Evolutionary conservation across 2,329 filamentous ascomycete species (phyloP).

Genomic region (Penicillium vulpinum): DNA sequence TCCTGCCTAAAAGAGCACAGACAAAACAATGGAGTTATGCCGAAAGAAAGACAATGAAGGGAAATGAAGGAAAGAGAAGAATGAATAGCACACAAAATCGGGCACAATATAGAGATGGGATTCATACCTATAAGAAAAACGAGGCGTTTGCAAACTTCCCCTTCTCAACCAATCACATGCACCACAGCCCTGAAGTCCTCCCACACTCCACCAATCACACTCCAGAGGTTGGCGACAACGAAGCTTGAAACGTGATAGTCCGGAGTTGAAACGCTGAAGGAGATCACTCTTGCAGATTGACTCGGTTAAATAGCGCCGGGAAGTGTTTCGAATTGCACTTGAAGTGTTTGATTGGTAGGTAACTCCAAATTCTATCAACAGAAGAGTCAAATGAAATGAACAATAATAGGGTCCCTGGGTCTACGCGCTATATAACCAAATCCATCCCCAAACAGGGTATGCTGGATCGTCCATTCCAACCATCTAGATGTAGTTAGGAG

Average conservation of each 20-base stretch:
- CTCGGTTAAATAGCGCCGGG: not conserved
- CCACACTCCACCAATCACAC: conserved; percentile 21
- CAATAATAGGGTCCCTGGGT: conserved; percentile 4
- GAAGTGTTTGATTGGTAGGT: not conserved
- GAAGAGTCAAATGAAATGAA: not conserved
- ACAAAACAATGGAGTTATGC: not conserved
- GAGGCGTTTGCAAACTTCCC: not conserved
- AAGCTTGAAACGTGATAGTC: conserved; percentile 24
- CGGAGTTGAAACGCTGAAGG: conserved; percentile 22
- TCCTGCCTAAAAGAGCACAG: conserved; percentile 13
- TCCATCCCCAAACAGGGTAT: conserved; percentile 14
- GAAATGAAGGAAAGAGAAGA: conserved; percentile 8
- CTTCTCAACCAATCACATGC: conserved; percentile 17
- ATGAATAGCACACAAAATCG: not conserved
- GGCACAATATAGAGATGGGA: not conserved
- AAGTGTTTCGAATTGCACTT: not conserved
- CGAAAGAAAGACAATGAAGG: not conserved
- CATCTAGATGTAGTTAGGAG: conserved; percentile 9
- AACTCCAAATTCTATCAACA: not conserved
- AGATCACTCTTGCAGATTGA: conserved; percentile 21
- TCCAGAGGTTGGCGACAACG: conserved; percentile 4
- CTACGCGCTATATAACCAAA: conserved; percentile 25
- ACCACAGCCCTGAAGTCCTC: conserved; percentile 12
- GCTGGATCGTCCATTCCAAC: conserved; percentile 21
- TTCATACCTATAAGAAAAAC: not conserved